A percentile compares a stretch with the other conserved stretches of the same genome.
phyloP scores from a whole-genome alignment of 805 yeast species.

The Myxozyma nipponensis region DNA sequence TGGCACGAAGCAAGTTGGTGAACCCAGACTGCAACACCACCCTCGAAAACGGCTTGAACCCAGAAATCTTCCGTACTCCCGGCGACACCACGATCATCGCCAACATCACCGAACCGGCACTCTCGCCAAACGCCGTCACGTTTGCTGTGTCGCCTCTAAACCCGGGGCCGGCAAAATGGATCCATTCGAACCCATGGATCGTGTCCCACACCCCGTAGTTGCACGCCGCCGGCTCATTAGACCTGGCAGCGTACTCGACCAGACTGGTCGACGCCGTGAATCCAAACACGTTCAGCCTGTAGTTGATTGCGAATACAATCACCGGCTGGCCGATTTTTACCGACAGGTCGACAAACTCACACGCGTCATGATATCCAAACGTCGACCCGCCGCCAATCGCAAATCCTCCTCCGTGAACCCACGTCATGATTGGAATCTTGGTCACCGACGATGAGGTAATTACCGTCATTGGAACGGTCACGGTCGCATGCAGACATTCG shows the following conservation, averaged over 20 bases:
- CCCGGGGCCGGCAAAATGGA: conserved; percentile 37
- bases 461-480: conserved; percentile 10
- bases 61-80: not conserved
- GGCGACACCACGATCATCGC: not conserved
- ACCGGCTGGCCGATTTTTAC: not conserved
- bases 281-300: not conserved
- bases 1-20: not conserved
- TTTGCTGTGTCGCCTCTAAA: conserved; percentile 44
- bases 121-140: conserved; percentile 42
- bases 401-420: conserved; percentile 46
- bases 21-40: conserved; percentile 1
- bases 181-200: conserved; percentile 39
- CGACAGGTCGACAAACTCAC: not conserved
- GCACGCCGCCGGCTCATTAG: not conserved
- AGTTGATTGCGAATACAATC: not conserved
- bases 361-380: conserved; percentile 4
- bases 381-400: conserved; percentile 37
- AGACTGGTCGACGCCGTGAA: not conserved
- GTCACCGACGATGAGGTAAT: not conserved
- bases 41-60: not conserved
- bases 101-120: conserved; percentile 37
- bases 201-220: not conserved
- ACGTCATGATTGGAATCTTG: conserved; percentile 22
- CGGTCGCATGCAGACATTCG: conserved; percentile 10
- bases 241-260: not conserved